Evolutionary conservation across 108 stramenopile species (phyloP), one percentile per base, ranked within the genome.

Genomic region (Nitzschia sp.): DNA sequence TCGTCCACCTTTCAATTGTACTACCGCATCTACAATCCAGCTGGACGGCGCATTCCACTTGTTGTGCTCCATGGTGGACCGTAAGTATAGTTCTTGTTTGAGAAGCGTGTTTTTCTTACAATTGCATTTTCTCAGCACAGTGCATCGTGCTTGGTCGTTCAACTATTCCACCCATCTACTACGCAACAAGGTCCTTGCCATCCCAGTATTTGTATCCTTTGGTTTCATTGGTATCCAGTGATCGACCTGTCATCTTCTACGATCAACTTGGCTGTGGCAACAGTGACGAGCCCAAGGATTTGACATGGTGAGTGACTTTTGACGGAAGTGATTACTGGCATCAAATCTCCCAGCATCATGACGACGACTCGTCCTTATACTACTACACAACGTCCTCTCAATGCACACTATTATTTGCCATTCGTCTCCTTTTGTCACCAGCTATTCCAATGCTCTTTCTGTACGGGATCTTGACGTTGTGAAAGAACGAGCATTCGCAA

Each of bases 231-330:
- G 25, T 89, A 2, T 74, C 76, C 6, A 66, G 79, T 60, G 19
- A 51, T 21, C 71, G 88, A 67, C 76, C 83, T 8, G 75, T 89
- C 21, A 69, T 89, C 1, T 89, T 81, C 45, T 84, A 77, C 61
- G 88, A 89, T 82, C 88, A 89, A 70, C 29, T 89, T 18, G 88
- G 88, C 21, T 89, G 88, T 71, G 88, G 88, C 25, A 60, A 59
- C 53, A 72, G 70, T 1, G 64, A 72, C 28, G 69, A 75, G 61
- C 87, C 88, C 0, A 60, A 68, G 13, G 78, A 79, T 60, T 8
- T 48, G 13, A 33, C 54, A 23, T 30, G 38, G 5, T 51, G 49
- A 51, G 49, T 51, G 8, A 4, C 38, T 15, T 11, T 11, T 42
- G 11, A 11, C 15, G 38, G 38, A 42, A n/a, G n/a, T n/a, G n/a